Conservation (phyloP, 345 rosid genomes). For the Anacardium occidentale region DNA sequence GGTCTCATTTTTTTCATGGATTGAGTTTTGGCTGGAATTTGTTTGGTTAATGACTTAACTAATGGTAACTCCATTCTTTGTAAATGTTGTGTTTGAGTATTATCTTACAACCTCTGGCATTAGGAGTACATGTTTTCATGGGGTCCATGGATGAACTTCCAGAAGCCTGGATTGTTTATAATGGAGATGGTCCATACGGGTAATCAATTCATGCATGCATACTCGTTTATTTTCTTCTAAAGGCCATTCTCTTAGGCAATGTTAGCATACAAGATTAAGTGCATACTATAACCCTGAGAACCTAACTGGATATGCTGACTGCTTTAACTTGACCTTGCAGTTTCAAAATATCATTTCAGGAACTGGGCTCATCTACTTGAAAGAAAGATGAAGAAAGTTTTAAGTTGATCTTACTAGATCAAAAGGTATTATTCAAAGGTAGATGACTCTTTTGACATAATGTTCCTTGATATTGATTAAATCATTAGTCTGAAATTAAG, state of each 20-base stretch:
- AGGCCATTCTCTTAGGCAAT: background rate
- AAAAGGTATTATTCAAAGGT: conserved; percentile 3
- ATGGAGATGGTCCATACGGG: conserved; percentile 97
- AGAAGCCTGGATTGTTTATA: conserved; percentile 76
- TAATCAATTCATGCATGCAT: conserved; percentile 23
- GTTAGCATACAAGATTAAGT: background rate
- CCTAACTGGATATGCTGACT: background rate
- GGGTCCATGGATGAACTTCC: conserved; percentile 92
- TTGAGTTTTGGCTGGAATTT: background rate
- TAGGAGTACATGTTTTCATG: conserved; percentile 32
- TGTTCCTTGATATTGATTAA: background rate
- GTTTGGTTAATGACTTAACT: background rate
- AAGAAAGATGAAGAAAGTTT: background rate
- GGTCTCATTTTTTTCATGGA: background rate
- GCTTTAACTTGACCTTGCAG: background rate
- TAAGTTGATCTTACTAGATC: background rate
- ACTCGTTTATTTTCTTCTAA: background rate
- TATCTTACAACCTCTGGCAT: conserved; percentile 1
- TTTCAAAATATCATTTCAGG: too few relatives aligned
- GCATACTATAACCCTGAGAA: background rate
- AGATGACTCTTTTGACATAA: conserved; percentile 2
- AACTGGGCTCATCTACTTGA: background rate
- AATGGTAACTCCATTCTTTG: background rate
- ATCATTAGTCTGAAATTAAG: background rate
- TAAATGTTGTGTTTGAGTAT: background rate